Conservation (phyloP, 2,329 filamentous ascomycete species). For the Pseudopyrenochaeta lycopersici region DNA sequence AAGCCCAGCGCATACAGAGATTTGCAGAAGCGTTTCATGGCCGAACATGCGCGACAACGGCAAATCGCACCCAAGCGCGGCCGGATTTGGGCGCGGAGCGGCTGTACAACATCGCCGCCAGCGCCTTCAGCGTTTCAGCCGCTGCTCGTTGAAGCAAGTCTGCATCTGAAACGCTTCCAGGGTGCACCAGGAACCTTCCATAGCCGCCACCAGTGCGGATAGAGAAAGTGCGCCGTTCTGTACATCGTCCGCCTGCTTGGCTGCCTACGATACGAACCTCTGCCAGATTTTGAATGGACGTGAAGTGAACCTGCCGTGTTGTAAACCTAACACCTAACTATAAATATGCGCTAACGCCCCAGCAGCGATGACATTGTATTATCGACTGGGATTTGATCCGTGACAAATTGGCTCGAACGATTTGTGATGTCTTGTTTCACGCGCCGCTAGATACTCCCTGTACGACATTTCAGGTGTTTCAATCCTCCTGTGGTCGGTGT, state of each 20-base stretch:
- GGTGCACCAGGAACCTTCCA: constrained; percentile 29
- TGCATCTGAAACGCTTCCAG: constrained; percentile 38
- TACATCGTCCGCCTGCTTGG: constrained; percentile 1
- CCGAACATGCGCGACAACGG: constrained; percentile 23
- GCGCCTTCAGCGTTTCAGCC: constrained; percentile 41
- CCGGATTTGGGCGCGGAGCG: constrained; percentile 16
- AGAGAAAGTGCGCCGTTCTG: constrained; percentile 7
- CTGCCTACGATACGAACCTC: constrained; percentile 3
- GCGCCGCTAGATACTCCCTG: neutral
- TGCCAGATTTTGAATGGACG: neutral
- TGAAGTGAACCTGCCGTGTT: neutral
- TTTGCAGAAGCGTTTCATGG: constrained; percentile 21
- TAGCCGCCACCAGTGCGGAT: constrained; percentile 21
- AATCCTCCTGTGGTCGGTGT: constrained; percentile 2
- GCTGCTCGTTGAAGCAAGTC: constrained; percentile 23
- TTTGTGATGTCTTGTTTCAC: neutral
- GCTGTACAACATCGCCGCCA: constrained; percentile 15
- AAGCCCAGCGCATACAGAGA: constrained; percentile 1
- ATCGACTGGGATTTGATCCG: neutral
- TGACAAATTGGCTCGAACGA: neutral
- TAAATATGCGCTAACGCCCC: too few species aligned
- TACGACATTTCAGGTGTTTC: constrained; percentile 9
- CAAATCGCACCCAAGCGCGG: constrained; percentile 2
- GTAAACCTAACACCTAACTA: too few species aligned
- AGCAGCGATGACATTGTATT: too few species aligned